phyloP scores from a whole-genome alignment of 2,329 filamentous ascomycete species.

The Penicillium sp. region DNA sequence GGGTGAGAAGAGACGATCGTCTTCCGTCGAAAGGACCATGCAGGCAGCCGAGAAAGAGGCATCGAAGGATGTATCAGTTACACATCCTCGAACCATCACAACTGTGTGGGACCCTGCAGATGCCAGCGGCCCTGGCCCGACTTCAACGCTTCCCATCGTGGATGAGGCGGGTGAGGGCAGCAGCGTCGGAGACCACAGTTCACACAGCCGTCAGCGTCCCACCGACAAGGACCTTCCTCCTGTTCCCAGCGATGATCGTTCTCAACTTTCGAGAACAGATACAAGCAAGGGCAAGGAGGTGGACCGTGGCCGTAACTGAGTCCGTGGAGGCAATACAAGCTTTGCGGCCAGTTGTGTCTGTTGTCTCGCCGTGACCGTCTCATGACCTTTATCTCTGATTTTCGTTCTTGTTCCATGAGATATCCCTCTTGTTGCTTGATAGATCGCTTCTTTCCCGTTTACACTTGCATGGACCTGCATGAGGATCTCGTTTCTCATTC shows the following conservation, averaged over 20 bases:
- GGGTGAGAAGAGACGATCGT: slow-evolving; percentile 24
- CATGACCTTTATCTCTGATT: slow-evolving; percentile 1
- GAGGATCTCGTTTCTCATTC: slow-evolving; percentile 14
- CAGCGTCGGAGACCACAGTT: slow-evolving; percentile 60
- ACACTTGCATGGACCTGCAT: slow-evolving; percentile 11
- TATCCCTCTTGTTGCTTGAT: slow-evolving; percentile 22
- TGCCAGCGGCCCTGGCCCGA: slow-evolving; percentile 48
- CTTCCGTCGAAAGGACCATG: slow-evolving; percentile 52
- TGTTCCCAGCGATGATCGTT: slow-evolving; percentile 18
- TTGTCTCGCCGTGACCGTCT: not conserved
- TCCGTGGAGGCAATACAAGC: slow-evolving; percentile 3
- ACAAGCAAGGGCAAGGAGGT: slow-evolving; percentile 25
- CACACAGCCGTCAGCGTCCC: slow-evolving; percentile 42
- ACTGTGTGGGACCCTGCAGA: slow-evolving; percentile 57
- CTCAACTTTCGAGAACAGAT: slow-evolving; percentile 7
- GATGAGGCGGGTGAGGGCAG: slow-evolving; percentile 80
- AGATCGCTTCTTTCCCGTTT: slow-evolving; percentile 13
- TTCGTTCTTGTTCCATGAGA: slow-evolving; percentile 21
- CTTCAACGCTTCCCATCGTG: slow-evolving; percentile 70
- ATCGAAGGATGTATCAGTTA: slow-evolving; percentile 57
- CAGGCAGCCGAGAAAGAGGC: slow-evolving; percentile 58
- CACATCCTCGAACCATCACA: slow-evolving; percentile 59
- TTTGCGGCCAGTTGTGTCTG: not conserved
- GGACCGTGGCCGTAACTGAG: slow-evolving; percentile 8
- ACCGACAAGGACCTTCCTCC: slow-evolving; percentile 32